Evolutionary conservation across 129 eudicot genomes (phyloP).

Genomic region (Tagetes erecta): DNA sequence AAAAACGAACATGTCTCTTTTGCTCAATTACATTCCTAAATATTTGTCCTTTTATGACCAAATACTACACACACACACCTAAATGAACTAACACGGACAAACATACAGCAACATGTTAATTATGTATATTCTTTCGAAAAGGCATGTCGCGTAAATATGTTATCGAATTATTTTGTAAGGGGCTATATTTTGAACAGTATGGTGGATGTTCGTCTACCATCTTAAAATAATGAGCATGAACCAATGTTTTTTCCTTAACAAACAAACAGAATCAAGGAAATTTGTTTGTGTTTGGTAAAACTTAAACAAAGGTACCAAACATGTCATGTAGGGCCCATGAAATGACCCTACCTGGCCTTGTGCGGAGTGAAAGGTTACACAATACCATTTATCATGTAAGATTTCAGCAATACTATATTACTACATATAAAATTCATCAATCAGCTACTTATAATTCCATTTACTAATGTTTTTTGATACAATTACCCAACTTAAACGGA

Average conservation of each 20-base stretch:
- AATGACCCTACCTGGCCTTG: constrained; percentile 16
- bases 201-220: not conserved
- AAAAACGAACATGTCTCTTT: not conserved
- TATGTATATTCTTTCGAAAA: not conserved
- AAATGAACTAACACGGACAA: not conserved
- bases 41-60: not conserved
- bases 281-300: not conserved
- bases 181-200: not conserved
- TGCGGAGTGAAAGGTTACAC: not conserved
- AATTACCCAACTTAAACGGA: not conserved
- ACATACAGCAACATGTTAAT: not conserved
- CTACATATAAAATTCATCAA: not conserved
- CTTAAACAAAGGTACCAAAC: not conserved
- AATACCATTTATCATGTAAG: not conserved
- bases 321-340: constrained; percentile 1
- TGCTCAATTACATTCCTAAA: not conserved
- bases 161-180: not conserved
- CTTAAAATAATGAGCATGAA: not conserved
- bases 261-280: not conserved
- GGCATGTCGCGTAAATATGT: not conserved
- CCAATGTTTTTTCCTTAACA: not conserved
- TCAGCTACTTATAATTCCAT: not conserved
- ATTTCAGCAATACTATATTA: not conserved
- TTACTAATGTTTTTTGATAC: not conserved
- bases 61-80: not conserved